A percentile compares a stretch with the other conserved stretches of the same genome.
phyloP scores from a whole-genome alignment of 75 land plant species.

The Sequoiadendron giganteum region DNA sequence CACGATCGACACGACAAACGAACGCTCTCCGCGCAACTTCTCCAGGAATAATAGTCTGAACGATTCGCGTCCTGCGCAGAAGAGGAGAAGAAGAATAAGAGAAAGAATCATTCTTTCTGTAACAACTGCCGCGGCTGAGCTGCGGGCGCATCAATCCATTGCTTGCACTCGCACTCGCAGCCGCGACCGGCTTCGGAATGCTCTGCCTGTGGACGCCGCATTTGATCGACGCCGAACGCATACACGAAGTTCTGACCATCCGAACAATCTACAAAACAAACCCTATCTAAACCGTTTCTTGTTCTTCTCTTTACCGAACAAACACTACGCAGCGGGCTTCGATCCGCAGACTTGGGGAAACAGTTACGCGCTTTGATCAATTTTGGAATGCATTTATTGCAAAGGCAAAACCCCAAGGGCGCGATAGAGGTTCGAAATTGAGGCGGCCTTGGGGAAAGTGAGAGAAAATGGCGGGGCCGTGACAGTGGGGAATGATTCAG shows the following conservation, averaged over 20 bases:
- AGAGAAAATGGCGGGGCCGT: background rate
- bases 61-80: background rate
- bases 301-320: too few relatives aligned
- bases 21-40: conserved; percentile 11
- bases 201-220: conserved; percentile 2
- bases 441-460: background rate
- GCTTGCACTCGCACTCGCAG: background rate
- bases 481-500: background rate
- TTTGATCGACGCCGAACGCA: background rate
- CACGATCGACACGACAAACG: background rate
- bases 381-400: background rate
- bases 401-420: too few relatives aligned
- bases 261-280: background rate
- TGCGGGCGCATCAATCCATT: background rate
- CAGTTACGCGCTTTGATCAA: background rate
- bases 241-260: background rate
- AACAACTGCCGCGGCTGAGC: background rate
- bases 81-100: too few relatives aligned
- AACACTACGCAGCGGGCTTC: background rate
- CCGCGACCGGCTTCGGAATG: background rate
- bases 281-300: too few relatives aligned
- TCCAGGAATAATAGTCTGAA: background rate
- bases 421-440: background rate
- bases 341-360: background rate
- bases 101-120: background rate